Evolutionary conservation across 2,329 filamentous ascomycete genomes (phyloP), one percentile per base, ranked within the genome.

Genomic region (Knufia petricola): DNA sequence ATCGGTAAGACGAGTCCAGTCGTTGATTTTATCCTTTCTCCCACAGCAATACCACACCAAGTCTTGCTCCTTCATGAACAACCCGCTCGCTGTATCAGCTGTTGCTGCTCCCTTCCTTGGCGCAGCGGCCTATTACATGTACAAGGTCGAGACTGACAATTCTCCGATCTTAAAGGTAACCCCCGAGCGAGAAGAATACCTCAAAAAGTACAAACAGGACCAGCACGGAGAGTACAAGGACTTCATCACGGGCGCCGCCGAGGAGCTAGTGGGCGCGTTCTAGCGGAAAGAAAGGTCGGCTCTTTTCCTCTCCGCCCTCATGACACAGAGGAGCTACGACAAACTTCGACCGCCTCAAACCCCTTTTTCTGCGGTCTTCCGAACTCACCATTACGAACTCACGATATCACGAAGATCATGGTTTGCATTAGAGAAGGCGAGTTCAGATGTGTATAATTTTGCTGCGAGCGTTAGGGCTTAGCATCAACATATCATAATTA

Each of bases 11-110:
- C 2, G 23, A 9, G 17, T 21, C 20, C 43, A 46, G 12, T 36
- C 43, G 37, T 46, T 46, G 32, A 46, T 46, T 6, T 17, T 24
- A 8, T 26, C 31, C 37, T 46, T 38, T n/a, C 23, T 46, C 21
- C 19, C n/a, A n/a, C n/a, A n/a, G n/a, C 37, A 46, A 31, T 31
- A 46, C 15, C 9, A 13, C 17, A 23, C 8, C 26, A 44, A 44
- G 3, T 26, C 19, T 20, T 36, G 32, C 32, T 7, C 37, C 21
- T 12, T 40, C 6, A 9, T 8, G 8, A 36, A 15, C 43, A 36
- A 46, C 21, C 17, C 30, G 4, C 20, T 46, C n/a, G 43, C 32
- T 37, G n/a, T 36, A 9, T 24, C 43, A 15, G 43, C 32, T 2
- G 17, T 19, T n/a, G 28, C 43, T 20, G 23, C 43, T 3, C 43